Percentiles rank a stretch among this genome's conserved stretches.
These are phyloP conservation scores for Cenchrus americanus DNA, from an alignment of 176 grass and related monocot species.

Conservation along the genomic window DNA sequence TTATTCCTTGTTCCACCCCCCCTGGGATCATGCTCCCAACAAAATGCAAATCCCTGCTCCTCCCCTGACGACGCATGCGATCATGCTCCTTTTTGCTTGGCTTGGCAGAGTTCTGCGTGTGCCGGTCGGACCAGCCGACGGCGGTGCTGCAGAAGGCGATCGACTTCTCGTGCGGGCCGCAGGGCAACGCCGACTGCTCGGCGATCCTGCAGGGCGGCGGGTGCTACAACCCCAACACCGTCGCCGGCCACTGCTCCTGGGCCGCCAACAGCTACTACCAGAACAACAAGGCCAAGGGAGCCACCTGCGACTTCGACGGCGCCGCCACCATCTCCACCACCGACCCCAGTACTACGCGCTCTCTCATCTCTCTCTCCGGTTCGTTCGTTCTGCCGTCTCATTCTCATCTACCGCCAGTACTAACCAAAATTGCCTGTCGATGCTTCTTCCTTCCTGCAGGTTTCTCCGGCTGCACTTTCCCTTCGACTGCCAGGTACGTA, in stretches of 20 bases:
- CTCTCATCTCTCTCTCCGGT: not conserved
- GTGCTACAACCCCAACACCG: conserved; percentile 79
- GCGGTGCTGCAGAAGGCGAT: conserved; percentile 70
- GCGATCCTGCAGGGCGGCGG: conserved; percentile 49
- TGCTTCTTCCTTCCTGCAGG: conserved; percentile 28
- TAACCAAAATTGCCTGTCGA: not conserved
- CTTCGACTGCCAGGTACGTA: conserved; percentile 67
- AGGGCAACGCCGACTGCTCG: conserved; percentile 73
- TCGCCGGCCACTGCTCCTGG: conserved; percentile 81
- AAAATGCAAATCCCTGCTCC: not conserved
- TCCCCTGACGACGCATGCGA: not conserved
- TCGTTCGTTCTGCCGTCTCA: not conserved
- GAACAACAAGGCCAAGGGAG: conserved; percentile 63
- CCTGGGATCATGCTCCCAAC: not conserved
- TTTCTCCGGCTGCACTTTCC: conserved; percentile 68
- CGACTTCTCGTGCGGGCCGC: conserved; percentile 80
- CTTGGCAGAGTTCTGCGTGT: conserved; percentile 86
- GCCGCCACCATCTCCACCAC: conserved; percentile 63
- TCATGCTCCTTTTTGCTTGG: no score
- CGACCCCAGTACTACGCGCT: conserved; percentile 71
- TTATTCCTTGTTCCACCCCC: not conserved
- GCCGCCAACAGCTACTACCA: conserved; percentile 90
- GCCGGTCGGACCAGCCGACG: conserved; percentile 63
- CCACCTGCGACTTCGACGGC: conserved; percentile 75
- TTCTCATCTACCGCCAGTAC: not conserved